Evolutionary conservation across 2,329 filamentous ascomycete genomes (phyloP), one percentile per base, ranked within the genome.

Genomic region (Colletotrichum paranaense): DNA sequence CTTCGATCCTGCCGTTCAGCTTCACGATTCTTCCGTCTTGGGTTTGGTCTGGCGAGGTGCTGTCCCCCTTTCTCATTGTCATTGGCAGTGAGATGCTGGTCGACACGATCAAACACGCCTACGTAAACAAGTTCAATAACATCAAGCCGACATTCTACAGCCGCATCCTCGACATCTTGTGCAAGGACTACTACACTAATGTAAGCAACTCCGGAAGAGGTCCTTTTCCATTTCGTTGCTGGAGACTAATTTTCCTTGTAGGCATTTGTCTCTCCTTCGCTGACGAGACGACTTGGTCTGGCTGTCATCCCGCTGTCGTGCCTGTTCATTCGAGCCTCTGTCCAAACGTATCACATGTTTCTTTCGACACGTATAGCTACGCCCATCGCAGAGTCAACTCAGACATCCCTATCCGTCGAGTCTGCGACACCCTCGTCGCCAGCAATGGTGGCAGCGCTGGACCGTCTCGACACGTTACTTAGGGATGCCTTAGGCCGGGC

Each of bases 301-400:
- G 97, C 97, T 0, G 92, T 98, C 35, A 93, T 99, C 59, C 97
- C 97, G 0, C 88, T 99, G 0, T 96, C 95, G 1, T 98, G 95
- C 77, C 91, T 99, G 60, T 98, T 99, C 83, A 97, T 99, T 81
- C 92, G 97, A 56, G 95, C 97, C 59, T 95, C 94, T 1, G 89
- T 98, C 56, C 97, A 99, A 81, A 98, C 96, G 7, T 99, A 98
- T 82, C 94, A 98, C 83, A 98, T 98, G 96, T 97, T 98, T 79
- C 89, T 98, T 16, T 94, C 95, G 4, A 95, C 94, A 0, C 92
- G 97, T 78, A 88, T 98, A 42, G 93, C 95, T 0, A 89, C 93
- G 9, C 94, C 94, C 0, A 87, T 94, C 0, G 86, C 90, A 30
- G 86, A 92, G 30, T 91, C 92, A 4, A 86, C 90, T 32, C 89